Base-by-base conservation (phyloP, 2,329 filamentous ascomycete genomes). In the Colletotrichum simmondsii region DNA sequence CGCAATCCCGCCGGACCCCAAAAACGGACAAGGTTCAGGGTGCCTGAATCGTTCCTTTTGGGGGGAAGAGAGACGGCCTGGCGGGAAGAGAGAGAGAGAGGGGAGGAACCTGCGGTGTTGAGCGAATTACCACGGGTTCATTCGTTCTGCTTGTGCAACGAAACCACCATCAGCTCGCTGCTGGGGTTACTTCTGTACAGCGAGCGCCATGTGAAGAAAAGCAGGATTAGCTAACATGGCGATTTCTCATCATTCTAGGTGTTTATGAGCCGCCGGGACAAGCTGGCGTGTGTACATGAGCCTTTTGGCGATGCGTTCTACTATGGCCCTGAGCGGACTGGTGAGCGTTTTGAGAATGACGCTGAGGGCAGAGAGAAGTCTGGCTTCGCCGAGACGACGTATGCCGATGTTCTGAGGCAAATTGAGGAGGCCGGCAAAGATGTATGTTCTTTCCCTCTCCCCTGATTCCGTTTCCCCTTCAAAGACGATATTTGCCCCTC, bases 271-370 rank as follows among this genome's bases (percentile, higher is more conserved):
- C 93, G 95, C 77, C 90, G 90, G 77, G 92, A 97, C 79, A 92
- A 88, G 66, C 89, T 98, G 72, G 88, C 92, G 78, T 97, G 94
- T 81, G 88, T 97, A 77, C 97, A 98, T 83, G 97, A 99, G 85
- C 97, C 97, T 5, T 98, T 98, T 83, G 96, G 96, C 66, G 97
- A 98, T 84, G 94, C 95, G 74, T 98, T 96, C 81, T 98, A 98
- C 86, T 98, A 93, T 80, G 96, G 97, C 65, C 95, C 96, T 7
- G 97, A 99, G 85, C 90, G 94, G 77, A 88, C 98, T 77, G 92
- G 93, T 79, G 86, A 90, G 65, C 91, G 97, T 78, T 99, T 94
- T 80, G 92, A 92, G 79, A 81, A 93, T 57, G 94, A 98, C 75
- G 83, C 83, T 64, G 83, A 83, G 53, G 82, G 83, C 42, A 86